Evolutionary conservation across 208 protist genomes (phyloP), one percentile per base, ranked within the genome.

Genomic region (Leishmania gerbilli): DNA sequence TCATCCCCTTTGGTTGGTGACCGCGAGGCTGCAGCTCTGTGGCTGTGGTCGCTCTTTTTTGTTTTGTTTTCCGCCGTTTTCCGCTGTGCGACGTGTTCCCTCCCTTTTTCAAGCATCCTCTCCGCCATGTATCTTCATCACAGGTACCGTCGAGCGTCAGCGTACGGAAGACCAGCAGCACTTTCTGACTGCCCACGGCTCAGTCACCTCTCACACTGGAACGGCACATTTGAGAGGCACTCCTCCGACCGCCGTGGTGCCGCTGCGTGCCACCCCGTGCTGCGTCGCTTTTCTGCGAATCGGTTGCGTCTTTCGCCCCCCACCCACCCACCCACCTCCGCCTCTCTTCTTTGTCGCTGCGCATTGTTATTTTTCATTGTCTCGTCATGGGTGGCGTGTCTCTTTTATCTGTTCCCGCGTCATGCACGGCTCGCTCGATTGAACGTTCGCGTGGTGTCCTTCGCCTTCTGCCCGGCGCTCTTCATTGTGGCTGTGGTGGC

Each of bases 91-190:
- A 2, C 65, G 7, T 27, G 9, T 1, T 21, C 3, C 37, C 15
- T 31, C 19, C 3, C 37, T 71, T 8, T 21, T 19, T 13, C 8
- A 3, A 24, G 40, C 40, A 0, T n/a, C 1, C 11, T 7, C 67
- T 13, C 21, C 67, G 11, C 37, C 98, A 13, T 17, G 19, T 6
- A 15, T 65, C n/a, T 65, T 2, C n/a, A 37, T 65, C n/a, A 11
- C 60, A 37, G 60, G 60, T 2, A 37, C n/a, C n/a, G 0, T 37
- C 5, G 11, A 5, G 24, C 11, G n/a, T 65, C 1, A 3, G n/a
- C 0, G 13, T 11, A 40, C n/a, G 11, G n/a, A 19, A 65, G 15
- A 31, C n/a, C 24, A 65, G n/a, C n/a, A 11, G 60, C 60, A 65
- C 27, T 65, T 37, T 31, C 60, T 19, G 9, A 11, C 9, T 40